These are phyloP conservation scores for Trametes elegans DNA, from an alignment of 768 basidiomycete genomes.

Conservation along the genomic window DNA sequence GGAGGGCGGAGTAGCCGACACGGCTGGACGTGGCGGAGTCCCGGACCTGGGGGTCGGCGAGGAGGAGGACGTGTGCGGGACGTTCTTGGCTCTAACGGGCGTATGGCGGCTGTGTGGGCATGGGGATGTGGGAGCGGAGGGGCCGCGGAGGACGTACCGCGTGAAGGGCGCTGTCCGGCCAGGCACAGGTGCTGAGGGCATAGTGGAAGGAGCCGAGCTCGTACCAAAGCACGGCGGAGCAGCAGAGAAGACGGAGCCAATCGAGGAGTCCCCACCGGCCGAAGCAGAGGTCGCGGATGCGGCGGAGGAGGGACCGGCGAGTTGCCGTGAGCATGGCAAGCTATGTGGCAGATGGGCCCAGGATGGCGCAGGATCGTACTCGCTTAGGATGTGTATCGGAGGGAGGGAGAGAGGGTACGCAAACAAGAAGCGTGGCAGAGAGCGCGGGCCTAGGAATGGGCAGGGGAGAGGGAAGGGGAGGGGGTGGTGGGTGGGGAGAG, in stretches of 20 bases:
- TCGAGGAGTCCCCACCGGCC: constrained; percentile 15
- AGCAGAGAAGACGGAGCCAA: constrained; percentile 45
- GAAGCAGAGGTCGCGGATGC: constrained; percentile 3
- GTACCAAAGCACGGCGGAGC: constrained; percentile 62
- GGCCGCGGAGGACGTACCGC: constrained; percentile 17
- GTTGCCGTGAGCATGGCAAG: constrained; percentile 13
- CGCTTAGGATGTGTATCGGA: neutral
- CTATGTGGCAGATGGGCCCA: neutral
- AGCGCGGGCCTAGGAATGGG: neutral
- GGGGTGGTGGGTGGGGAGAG: neutral
- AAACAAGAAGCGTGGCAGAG: neutral
- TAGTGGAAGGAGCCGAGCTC: constrained; percentile 58
- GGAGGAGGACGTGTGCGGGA: constrained; percentile 58
- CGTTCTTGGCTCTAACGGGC: neutral
- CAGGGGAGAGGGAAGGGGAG: neutral
- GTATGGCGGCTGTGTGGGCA: neutral
- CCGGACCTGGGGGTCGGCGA: constrained; percentile 86
- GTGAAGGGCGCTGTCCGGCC: constrained; percentile 43
- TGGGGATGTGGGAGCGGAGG: neutral
- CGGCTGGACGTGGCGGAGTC: constrained; percentile 2
- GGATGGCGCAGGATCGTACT: neutral
- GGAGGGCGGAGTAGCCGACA: constrained; percentile 1
- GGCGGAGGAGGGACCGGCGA: neutral
- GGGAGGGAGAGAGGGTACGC: neutral
- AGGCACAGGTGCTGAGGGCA: constrained; percentile 48